Conservation (phyloP, 192 early-diverging fungal species). For the Glomus cerebriforme region DNA sequence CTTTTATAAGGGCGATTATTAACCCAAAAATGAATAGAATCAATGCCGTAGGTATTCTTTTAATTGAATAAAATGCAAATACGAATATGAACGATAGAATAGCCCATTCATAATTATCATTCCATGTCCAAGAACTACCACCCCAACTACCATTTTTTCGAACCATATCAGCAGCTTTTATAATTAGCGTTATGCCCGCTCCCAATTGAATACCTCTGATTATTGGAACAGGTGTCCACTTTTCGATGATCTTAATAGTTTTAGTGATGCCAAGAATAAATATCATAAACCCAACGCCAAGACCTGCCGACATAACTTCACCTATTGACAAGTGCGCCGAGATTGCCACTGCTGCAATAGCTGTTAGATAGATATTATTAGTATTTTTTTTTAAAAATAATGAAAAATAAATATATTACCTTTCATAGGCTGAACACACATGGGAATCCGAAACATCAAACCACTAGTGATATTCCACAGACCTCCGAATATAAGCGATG, state of each 20-base stretch:
- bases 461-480: conserved; percentile 86
- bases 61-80: conserved; percentile 65
- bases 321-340: conserved; percentile 67
- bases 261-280: conserved; percentile 69
- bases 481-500: conserved; percentile 85
- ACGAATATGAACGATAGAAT: conserved; percentile 68
- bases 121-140: conserved; percentile 60
- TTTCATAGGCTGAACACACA: conserved; percentile 95
- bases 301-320: conserved; percentile 70
- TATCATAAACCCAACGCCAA: conserved; percentile 67
- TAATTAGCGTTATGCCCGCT: conserved; percentile 68
- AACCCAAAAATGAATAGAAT: conserved; percentile 73
- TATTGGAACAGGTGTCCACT: conserved; percentile 70
- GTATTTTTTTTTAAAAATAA: conserved; percentile 11
- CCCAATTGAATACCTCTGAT: conserved; percentile 81
- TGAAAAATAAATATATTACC: conserved; percentile 43
- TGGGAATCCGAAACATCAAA: conserved; percentile 75
- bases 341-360: conserved; percentile 80
- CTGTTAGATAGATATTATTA: conserved; percentile 38
- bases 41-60: conserved; percentile 68
- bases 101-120: conserved; percentile 76
- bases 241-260: conserved; percentile 67
- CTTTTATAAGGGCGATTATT: conserved; percentile 63
- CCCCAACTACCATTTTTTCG: conserved; percentile 55
- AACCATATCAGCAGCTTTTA: conserved; percentile 68